Evolutionary conservation across 2,329 filamentous ascomycete genomes (phyloP), one percentile per base, ranked within the genome.

Genomic region (Mycosphaerella arachidis): DNA sequence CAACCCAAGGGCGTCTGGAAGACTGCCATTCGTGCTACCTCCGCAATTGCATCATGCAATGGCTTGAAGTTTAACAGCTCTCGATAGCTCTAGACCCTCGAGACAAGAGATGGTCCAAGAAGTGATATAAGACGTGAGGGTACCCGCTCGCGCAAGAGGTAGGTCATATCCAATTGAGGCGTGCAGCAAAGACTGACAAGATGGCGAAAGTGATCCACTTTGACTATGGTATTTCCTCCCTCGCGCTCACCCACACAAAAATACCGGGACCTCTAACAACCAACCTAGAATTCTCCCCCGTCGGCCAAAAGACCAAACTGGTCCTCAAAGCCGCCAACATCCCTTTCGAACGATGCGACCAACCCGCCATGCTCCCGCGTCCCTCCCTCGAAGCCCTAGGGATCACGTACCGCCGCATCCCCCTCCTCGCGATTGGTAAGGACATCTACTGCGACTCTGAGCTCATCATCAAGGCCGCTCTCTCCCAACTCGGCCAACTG

Each of bases 321-420:
- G 59, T 69, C 30, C 59, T 71, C 7, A 59, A 63, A 18, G 66
- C 66, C 13, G 59, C 65, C 12, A 65, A 65, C 48, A 57, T 70
- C 8, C 37, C 58, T 18, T 70, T 61, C 60, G 48, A 66, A 37
- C 66, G 66, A 61, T 64, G 58, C 57, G 70, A 70, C 45, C 65
- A 69, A 37, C 69, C 70, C 4, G 31, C 56, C 7, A 57, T 68
- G n/a, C 63, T 72, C 6, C 70, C 71, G 9, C 69, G 71, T 29
- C 65, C 65, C 13, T 66, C 70, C 46, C 65, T 73, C n/a, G 66
- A 70, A 57, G 63, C 58, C 6, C 53, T 73, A 9, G 70, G 67
- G 7, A 67, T 73, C 51, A 70, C 67, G 7, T 72, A 72, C 60
- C 68, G 71, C 24, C 67, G 71, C 52, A 71, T 73, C 35, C 71